phyloP scores from a whole-genome alignment of 257 asterid species.

The Solanum rostratum region DNA sequence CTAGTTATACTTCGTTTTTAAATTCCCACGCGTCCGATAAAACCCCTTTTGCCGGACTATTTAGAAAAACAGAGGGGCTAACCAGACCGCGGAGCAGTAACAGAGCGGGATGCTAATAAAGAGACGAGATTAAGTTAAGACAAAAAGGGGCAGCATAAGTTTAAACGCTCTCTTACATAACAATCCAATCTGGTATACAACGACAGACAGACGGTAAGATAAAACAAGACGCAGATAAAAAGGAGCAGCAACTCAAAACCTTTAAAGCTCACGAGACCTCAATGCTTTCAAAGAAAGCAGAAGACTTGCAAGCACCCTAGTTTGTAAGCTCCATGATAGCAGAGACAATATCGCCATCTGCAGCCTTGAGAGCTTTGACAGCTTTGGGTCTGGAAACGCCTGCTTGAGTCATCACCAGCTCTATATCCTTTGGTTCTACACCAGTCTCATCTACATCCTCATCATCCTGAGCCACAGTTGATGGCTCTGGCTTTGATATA shows the following conservation, averaged over 20 bases:
- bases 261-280: not conserved
- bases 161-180: not conserved
- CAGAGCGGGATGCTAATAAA: not conserved
- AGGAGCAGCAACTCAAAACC: not conserved
- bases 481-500: slow-evolving; percentile 26
- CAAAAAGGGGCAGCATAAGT: not conserved
- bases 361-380: slow-evolving; percentile 37
- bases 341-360: slow-evolving; percentile 48
- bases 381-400: slow-evolving; percentile 41
- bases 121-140: not conserved
- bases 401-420: slow-evolving; percentile 51
- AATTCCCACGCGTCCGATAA: not conserved
- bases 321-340: slow-evolving; percentile 61
- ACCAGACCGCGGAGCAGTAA: not conserved
- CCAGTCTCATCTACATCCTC: slow-evolving; percentile 62
- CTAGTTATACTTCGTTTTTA: not conserved
- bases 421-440: slow-evolving; percentile 52
- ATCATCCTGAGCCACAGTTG: slow-evolving; percentile 32
- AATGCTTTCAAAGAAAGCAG: not conserved
- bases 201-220: not conserved
- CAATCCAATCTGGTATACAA: not conserved
- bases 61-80: not conserved
- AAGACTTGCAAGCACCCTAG: slow-evolving; percentile 7
- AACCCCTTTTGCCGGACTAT: not conserved
- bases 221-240: not conserved